phyloP scores from a whole-genome alignment of 2,329 filamentous ascomycete species.

The Pseudocercospora pini-densiflorae region DNA sequence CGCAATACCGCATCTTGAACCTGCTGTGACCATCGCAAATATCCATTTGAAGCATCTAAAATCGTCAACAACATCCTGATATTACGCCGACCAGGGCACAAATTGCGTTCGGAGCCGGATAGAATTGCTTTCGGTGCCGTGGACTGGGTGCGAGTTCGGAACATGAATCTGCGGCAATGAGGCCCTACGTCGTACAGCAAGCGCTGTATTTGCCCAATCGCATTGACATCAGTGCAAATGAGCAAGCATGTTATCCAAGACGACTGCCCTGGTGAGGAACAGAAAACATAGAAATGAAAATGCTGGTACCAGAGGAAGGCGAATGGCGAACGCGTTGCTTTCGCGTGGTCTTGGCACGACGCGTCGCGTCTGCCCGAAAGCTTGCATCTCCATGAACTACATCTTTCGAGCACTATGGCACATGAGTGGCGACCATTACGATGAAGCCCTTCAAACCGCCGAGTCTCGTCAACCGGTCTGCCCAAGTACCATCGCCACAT shows the following conservation, averaged over 20 bases:
- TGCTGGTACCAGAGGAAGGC: too few species aligned
- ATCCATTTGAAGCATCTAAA: not conserved
- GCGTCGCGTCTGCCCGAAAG: not conserved
- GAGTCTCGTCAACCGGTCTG: constrained; percentile 26
- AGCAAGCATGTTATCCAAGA: too few species aligned
- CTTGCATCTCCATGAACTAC: not conserved
- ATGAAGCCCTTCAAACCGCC: constrained; percentile 41
- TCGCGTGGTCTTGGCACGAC: not conserved
- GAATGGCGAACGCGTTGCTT: not conserved
- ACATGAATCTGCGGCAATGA: not conserved
- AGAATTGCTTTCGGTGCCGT: not conserved
- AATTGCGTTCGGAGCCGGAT: not conserved
- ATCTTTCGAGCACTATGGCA: not conserved
- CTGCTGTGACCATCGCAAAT: not conserved
- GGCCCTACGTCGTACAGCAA: too few species aligned
- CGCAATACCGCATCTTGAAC: not conserved
- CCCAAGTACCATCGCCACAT: constrained; percentile 11
- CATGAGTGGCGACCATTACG: constrained; percentile 5
- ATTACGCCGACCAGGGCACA: not conserved
- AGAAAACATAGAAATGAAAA: too few species aligned
- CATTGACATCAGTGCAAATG: too few species aligned
- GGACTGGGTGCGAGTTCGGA: too few species aligned
- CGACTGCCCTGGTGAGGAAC: too few species aligned
- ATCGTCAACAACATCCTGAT: not conserved
- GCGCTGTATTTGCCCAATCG: too few species aligned